Percentiles rank a stretch among this genome's conserved stretches.
These are phyloP conservation scores for Coriaria nepalensis DNA, from an alignment of 306 rosid species.

Conservation along the genomic window DNA sequence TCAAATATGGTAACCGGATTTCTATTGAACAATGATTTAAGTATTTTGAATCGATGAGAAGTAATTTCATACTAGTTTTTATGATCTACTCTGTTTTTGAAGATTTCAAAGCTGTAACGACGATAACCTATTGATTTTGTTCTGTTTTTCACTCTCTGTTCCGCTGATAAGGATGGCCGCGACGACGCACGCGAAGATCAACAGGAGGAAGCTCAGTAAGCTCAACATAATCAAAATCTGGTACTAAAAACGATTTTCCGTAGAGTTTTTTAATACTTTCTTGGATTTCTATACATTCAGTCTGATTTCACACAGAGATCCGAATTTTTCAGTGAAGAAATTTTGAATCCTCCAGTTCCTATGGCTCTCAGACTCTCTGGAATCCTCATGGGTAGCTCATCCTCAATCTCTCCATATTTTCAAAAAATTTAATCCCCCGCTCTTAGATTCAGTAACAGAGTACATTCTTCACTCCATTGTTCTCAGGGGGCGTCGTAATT, in stretches of 20 bases:
- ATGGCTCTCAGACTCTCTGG: slow-evolving; percentile 94
- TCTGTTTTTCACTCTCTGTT: neutral
- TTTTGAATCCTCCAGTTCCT: slow-evolving; percentile 76
- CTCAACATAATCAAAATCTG: slow-evolving; percentile 65
- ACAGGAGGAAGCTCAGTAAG: slow-evolving; percentile 55
- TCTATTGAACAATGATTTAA: neutral
- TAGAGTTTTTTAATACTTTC: neutral
- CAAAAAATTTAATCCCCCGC: neutral
- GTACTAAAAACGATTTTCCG: slow-evolving; percentile 13
- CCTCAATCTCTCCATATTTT: neutral
- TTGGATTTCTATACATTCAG: neutral
- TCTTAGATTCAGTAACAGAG: slow-evolving; percentile 8
- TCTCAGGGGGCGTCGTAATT: slow-evolving; percentile 80
- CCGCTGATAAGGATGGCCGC: slow-evolving; percentile 35
- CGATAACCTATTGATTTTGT: neutral
- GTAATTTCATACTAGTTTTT: neutral
- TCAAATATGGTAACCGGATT: slow-evolving; percentile 50
- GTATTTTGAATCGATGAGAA: neutral
- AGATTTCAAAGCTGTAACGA: neutral
- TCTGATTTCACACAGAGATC: neutral
- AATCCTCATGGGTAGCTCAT: slow-evolving; percentile 77
- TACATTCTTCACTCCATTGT: slow-evolving; percentile 3
- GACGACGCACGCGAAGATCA: slow-evolving; percentile 48
- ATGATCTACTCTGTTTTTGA: neutral
- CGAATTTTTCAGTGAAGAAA: slow-evolving; percentile 48